Conservation (phyloP, 2,329 filamentous ascomycete genomes). For the Magnaporthales sp. region DNA sequence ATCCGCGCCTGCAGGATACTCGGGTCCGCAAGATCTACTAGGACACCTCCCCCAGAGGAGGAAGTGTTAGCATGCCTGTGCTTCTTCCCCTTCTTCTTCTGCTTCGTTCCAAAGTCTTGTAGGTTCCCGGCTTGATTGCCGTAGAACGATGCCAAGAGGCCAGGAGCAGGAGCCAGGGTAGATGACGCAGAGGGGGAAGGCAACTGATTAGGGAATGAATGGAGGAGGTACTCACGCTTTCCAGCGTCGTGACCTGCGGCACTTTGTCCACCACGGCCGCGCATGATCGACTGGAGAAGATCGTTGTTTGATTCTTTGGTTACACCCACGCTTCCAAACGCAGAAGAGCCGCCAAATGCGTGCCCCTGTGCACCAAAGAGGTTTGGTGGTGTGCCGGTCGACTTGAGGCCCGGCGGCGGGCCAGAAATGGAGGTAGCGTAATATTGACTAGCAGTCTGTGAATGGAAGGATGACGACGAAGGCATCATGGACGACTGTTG, state of each 20-base stretch:
- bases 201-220: conserved; percentile 82
- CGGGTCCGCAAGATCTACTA: conserved; percentile 99
- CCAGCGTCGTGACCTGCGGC: conserved; percentile 71
- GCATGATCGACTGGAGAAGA: conserved; percentile 74
- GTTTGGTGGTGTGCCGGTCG: conserved; percentile 84
- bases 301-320: conserved; percentile 64
- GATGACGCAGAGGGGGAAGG: conserved; percentile 66
- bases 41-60: conserved; percentile 97
- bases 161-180: conserved; percentile 80
- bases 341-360: conserved; percentile 60
- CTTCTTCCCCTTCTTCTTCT: conserved; percentile 99
- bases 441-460: conserved; percentile 58
- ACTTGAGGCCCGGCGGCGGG: conserved; percentile 90
- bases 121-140: conserved; percentile 76
- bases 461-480: conserved; percentile 45
- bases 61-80: conserved; percentile 99
- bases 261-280: conserved; percentile 51
- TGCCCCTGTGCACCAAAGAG: conserved; percentile 83
- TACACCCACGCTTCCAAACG: conserved; percentile 46
- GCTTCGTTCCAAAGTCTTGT: conserved; percentile 89
- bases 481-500: conserved; percentile 87
- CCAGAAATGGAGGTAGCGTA: conserved; percentile 83
- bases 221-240: conserved; percentile 96
- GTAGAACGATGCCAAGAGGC: conserved; percentile 87
- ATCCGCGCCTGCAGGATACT: conserved; percentile 98